A percentile compares a stretch with the other conserved stretches of the same genome.
Evolutionary conservation across 2,329 filamentous ascomycete genomes (phyloP).

Genomic region (Diplodia corticola): DNA sequence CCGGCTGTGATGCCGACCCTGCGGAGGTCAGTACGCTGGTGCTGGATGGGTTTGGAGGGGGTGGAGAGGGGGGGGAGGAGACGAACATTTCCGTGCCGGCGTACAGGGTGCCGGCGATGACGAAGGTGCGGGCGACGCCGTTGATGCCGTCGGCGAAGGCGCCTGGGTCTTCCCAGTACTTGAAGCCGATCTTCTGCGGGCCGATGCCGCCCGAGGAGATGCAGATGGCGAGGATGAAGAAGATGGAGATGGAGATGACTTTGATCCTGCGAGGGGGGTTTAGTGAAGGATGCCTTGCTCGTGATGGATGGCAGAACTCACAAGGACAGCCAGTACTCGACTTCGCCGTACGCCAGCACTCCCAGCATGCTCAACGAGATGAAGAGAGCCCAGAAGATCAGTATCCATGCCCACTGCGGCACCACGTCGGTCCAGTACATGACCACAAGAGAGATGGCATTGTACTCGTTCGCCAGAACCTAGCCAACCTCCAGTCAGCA

Average conservation of each 20-base stretch:
- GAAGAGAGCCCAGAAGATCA: conserved; percentile 50
- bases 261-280: conserved; percentile 16
- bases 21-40: neutral
- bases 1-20: conserved; percentile 50
- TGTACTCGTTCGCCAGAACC: conserved; percentile 46
- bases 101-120: conserved; percentile 27
- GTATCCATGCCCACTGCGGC: conserved; percentile 49
- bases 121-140: conserved; percentile 27
- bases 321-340: conserved; percentile 47
- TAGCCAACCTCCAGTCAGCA: conserved; percentile 2
- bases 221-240: conserved; percentile 28
- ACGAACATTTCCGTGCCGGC: conserved; percentile 27
- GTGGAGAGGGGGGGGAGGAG: neutral
- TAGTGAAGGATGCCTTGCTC: neutral
- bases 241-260: conserved; percentile 25
- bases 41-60: neutral
- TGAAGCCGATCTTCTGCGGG: conserved; percentile 31
- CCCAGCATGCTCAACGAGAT: conserved; percentile 44
- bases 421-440: conserved; percentile 48
- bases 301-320: conserved; percentile 26
- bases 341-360: conserved; percentile 54
- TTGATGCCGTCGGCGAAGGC: conserved; percentile 28
- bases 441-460: conserved; percentile 47
- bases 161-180: conserved; percentile 38
- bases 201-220: conserved; percentile 26